Percentiles rank a stretch among this genome's conserved stretches.
Conservation (phyloP, 2,329 filamentous ascomycete species). For the Ophiostoma piceae region DNA sequence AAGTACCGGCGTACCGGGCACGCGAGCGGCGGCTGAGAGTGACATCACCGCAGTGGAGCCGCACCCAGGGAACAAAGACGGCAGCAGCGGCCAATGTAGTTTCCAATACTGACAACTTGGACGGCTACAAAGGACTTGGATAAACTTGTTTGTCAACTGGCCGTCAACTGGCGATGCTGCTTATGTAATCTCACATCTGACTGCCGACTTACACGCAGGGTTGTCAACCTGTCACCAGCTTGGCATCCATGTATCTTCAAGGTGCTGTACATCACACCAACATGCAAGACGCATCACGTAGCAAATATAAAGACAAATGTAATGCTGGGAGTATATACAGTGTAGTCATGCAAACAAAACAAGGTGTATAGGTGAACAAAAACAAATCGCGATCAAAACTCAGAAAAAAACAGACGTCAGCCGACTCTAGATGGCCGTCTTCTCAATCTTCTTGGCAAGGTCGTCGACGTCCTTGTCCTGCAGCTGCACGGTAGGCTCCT, state of each 20-base stretch:
- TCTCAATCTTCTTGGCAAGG: slow-evolving; percentile 68
- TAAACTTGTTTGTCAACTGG: not conserved
- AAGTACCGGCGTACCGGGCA: slow-evolving; percentile 4
- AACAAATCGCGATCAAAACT: not conserved
- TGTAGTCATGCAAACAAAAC: slow-evolving; percentile 13
- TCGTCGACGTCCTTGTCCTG: slow-evolving; percentile 76
- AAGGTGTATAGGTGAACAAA: slow-evolving; percentile 12
- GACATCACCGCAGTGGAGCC: slow-evolving; percentile 15
- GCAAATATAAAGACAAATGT: slow-evolving; percentile 6
- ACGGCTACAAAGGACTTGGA: not conserved
- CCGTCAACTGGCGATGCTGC: too few relatives aligned
- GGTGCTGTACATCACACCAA: not conserved
- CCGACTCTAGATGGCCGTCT: slow-evolving; percentile 52
- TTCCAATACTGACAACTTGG: not conserved
- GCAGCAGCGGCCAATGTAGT: not conserved
- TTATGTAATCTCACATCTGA: too few relatives aligned
- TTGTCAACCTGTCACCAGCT: not conserved
- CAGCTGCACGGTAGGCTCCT: slow-evolving; percentile 64
- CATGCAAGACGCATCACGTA: not conserved
- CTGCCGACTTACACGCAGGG: not conserved
- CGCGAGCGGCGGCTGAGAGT: not conserved
- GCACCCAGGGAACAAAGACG: not conserved
- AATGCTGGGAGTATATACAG: slow-evolving; percentile 15
- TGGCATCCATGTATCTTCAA: not conserved
- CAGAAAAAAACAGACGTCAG: not conserved